These are phyloP conservation scores for Calonectria hongkongensis DNA, from an alignment of 2,329 filamentous ascomycete genomes.

Conservation along the genomic window DNA sequence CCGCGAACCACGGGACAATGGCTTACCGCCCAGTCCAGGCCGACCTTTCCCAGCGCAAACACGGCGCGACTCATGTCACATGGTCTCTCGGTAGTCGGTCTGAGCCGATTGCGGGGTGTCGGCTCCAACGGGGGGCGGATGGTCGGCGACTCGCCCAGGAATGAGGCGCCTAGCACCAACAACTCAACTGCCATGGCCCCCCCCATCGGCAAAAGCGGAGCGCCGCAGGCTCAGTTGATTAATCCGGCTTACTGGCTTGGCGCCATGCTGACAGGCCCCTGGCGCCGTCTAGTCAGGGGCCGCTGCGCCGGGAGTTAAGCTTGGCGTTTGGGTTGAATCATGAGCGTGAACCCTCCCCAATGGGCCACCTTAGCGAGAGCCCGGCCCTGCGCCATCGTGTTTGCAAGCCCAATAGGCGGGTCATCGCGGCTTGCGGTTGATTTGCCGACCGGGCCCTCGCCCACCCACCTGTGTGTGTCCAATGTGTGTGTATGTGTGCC, in stretches of 20 bases:
- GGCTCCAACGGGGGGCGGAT: no score
- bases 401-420: not conserved
- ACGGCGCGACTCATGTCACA: no score
- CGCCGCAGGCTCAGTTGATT: not conserved
- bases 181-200: not conserved
- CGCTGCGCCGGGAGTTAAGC: not conserved
- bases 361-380: not conserved
- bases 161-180: not conserved
- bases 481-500: no score
- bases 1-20: no score
- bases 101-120: no score
- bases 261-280: not conserved
- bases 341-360: no score
- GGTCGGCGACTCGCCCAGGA: no score
- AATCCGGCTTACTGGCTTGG: not conserved
- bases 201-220: no score
- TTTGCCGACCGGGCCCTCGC: not conserved
- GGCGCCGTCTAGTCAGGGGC: not conserved
- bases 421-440: not conserved
- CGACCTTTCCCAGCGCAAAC: no score
- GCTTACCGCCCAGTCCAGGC: no score
- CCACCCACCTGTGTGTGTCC: not conserved
- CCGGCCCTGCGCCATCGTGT: not conserved
- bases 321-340: constrained; percentile 5
- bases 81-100: no score